Base-by-base conservation (phyloP, 2,329 filamentous ascomycete genomes). In the Cordyceps pruinosa region DNA sequence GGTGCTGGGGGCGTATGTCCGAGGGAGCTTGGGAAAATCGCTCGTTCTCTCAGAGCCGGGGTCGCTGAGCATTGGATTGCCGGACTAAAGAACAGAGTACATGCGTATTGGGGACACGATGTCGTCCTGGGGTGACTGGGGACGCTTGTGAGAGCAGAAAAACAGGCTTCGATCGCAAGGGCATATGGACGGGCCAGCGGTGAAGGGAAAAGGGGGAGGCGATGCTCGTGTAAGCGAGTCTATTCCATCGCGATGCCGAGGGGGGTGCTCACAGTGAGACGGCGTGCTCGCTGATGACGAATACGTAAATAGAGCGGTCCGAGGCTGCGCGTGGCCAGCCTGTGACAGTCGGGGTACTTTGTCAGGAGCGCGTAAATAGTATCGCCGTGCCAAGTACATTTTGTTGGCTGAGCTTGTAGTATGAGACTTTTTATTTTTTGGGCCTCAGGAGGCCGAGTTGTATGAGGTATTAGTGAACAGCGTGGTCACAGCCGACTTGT, bases 71-170 rank as follows among this genome's bases (percentile, higher is more conserved):
- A 68, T 79, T 83, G 78, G 80, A 77, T 75, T 72, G 72, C 65
- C 75, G 80, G 81, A 84, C 82, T 85, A 84, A 81, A 79, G 75
- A 77, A 77, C 77, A 72, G 81, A 83, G 79, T 76, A 85, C 81
- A 85, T 80, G 35, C 35, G 9, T 10, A 42, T 12, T 10, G 10
- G 13, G 19, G 17, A 21, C 9, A 23, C 5, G 12, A n/a, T n/a
- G n/a, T n/a, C n/a, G n/a, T n/a, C n/a, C n/a, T n/a, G 9, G 28
- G 42, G 15, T n/a, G 45, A 21, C 26, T 17, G n/a, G 26, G 6
- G 19, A 37, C 5, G 21, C 6, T 17, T 15, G 17, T 15, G 13
- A 13, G 23, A 45, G 6, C 25, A 17, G 21, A 4, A 8, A 19
- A 21, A 39, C 5, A 3, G 34, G 19, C n/a, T 39, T 41, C 23